phyloP scores from a whole-genome alignment of 257 asterid species.

The Fraxinus quadrangulata region DNA sequence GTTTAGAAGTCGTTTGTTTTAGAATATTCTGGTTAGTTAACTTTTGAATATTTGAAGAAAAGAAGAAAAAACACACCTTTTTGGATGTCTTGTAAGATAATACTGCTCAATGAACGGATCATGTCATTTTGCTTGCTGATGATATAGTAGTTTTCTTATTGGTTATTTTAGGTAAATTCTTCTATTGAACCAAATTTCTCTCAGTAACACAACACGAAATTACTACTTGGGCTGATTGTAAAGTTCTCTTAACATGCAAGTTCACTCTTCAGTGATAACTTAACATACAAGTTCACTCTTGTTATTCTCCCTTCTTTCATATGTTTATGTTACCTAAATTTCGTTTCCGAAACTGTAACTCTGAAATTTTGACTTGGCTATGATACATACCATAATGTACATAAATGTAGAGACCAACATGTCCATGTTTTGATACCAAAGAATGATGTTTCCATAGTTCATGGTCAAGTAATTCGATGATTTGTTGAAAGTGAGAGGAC shows the following conservation, averaged over 20 bases:
- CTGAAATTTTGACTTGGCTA: neutral
- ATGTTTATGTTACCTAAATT: neutral
- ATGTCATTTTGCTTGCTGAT: neutral
- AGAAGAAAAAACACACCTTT: neutral
- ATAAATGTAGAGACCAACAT: neutral
- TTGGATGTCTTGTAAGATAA: neutral
- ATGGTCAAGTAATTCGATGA: neutral
- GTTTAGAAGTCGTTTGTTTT: neutral
- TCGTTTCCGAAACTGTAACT: neutral
- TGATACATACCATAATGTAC: neutral
- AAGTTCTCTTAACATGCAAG: neutral
- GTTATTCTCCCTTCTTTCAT: neutral
- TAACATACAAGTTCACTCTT: neutral
- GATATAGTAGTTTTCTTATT: neutral
- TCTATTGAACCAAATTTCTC: neutral
- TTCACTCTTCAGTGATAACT: neutral
- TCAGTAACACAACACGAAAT: neutral
- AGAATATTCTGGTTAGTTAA: neutral
- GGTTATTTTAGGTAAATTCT: neutral
- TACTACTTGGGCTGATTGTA: neutral
- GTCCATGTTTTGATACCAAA: neutral
- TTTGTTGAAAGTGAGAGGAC: neutral
- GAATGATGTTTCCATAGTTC: neutral
- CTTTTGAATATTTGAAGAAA: neutral
- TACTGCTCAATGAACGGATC: neutral